Evolutionary conservation across 2,329 filamentous ascomycete genomes (phyloP), one percentile per base, ranked within the genome.

Genomic region (Pseudogymnoascus verrucosus): DNA sequence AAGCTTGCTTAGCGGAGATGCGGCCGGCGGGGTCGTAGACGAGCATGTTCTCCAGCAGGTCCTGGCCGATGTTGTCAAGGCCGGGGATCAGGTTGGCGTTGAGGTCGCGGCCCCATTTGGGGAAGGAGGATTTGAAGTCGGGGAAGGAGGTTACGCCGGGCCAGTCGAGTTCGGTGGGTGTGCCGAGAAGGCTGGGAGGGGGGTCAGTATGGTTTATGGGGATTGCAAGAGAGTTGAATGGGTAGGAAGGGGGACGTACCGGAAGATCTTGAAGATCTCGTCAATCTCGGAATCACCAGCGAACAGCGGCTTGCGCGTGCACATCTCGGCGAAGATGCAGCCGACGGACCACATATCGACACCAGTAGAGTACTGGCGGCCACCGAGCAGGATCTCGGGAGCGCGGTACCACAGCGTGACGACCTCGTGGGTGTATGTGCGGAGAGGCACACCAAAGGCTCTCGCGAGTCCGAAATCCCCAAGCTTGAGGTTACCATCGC

Each of bases 341-440:
- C 92, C 92, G 60, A 93, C 88, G 34, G 90, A 95, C 92, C 92
- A 96, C 90, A 96, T 96, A 73, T 96, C 92, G 44, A 96, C 91
- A 64, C 92, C 92, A 12, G 92, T 96, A 12, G 90, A 95, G 78
- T 96, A 96, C 75, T 96, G 91, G 62, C 92, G 87, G 64, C 92
- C 91, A 73, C 92, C 92, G 1, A 96, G 85, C 19, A 96, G 82
- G 76, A 96, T 96, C 76, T 96, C 92, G 0, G 92, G 92, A 7
- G 91, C 84, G 66, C 93, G 89, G 75, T 96, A 96, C 92, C 92
- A 96, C 64, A 96, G 82, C 1, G 92, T 96, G 65, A 96, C 92
- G 65, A 96, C 91, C 83, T 96, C 92, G 77, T 96, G 92, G 60
- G 93, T 96, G 76, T 96, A 96, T 62, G 92, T 96, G 71, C 92